Evolutionary conservation across 345 rosid genomes (phyloP), one percentile per base, ranked within the genome.

Genomic region (Arabidopsis arenosa): DNA sequence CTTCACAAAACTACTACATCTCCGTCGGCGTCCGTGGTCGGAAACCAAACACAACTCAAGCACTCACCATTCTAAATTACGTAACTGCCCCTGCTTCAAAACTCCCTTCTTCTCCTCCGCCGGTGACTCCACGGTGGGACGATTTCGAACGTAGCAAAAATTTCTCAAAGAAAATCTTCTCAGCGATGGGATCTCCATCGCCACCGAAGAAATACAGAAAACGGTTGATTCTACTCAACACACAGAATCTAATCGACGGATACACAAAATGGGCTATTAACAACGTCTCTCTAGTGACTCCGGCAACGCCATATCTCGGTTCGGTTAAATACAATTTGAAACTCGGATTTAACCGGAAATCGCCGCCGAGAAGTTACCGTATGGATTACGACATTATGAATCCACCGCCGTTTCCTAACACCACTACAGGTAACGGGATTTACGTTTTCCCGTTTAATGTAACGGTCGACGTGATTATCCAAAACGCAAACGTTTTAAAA

Each of bases 251-350:
- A 2, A 55, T 83, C 72, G 67, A 87, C 32, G 97, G 92, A 3
- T 64, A 7, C 59, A 77, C 73, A 6, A 90, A 80, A 41, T 94
- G 98, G 97, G 83, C 96, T 0, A 63, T 90, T 35, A 94, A 92
- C 75, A 94, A 92, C 55, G 80, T 94, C 0, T 90, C 98, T 4
- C 80, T 92, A 0, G 23, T 52, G 7, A 66, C 87, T 0, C 92
- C 97, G 2, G 1, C 83, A 0, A 94, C 98, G 5, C 97, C 98
- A n/a, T 94, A 90, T 64, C 66, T 94, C 12, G 96, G 89, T 4
- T 78, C 96, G 33, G 79, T 95, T 2, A 90, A 85, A 49, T 81
- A 73, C 52, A 71, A 76, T 18, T 64, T 95, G 2, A 75, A 33
- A 39, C 5, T 12, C 9, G 92, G 77, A 1, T 94, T 82, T 39